Base-by-base conservation (phyloP, 106 monocot species). In the Dendrobium chrysotoxum region DNA sequence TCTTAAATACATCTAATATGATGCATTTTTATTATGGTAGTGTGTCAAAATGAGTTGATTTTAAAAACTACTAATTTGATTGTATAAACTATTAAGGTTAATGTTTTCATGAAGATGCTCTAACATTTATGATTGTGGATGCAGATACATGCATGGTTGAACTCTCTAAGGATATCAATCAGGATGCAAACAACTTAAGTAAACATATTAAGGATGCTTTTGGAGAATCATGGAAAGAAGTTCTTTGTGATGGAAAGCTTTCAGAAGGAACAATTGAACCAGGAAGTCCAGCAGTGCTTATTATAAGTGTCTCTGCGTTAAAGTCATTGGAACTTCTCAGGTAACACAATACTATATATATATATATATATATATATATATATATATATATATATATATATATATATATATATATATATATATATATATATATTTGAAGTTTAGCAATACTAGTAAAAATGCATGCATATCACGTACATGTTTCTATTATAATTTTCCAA, bases 241-340 rank as follows among this genome's bases (percentile, higher is more conserved):
- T 79, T 35, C 89, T 97, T 20, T 89, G 87, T 80, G 86, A 92
- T 46, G 92, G 86, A 55, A 83, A 89, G 67, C 79, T 90, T 53
- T 72, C 47, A 65, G 90, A 89, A 65, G 92, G 88, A 55, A 78
- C 77, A 9, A 80, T 86, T 40, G 84, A 84, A 64, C 80, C 88
- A 18, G 97, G 97, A 70, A 89, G 88, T 82, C 97, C 97, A 40
- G 89, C 94, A 26, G 20, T 97, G 40, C 82, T 96, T 79, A 79
- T 97, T 79, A 81, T 97, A 41, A 89, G 89, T 76, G 79, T 83
- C 47, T 92, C 97, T 72, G 94, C 97, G 4, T 79, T 92, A 77
- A 89, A 91, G 70, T 92, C 97, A 21, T 84, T 97, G 86, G 94
- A 97, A 78, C 88, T 97, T 82, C 86, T 97, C 21, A 91, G 96